Base-by-base conservation (phyloP, 2,329 filamentous ascomycete genomes). In the Colletotrichum eremochloae region DNA sequence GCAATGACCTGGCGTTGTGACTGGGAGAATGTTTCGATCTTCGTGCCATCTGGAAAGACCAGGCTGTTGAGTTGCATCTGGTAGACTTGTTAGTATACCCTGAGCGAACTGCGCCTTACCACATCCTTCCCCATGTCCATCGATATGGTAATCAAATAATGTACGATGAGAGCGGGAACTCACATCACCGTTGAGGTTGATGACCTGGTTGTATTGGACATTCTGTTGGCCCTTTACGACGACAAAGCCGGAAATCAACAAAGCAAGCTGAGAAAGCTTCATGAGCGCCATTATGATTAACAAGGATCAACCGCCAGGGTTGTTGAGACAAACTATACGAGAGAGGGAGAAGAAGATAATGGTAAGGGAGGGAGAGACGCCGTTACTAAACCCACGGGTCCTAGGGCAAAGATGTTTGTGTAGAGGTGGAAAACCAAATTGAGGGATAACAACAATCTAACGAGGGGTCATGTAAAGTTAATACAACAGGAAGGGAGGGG, bases 1-100 rank as follows among this genome's bases (percentile, higher is more conserved):
- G 75, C 74, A 42, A 76, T 75, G 61, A 76, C 42, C 42, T 76
- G 75, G 11, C 67, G 69, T 60, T 76, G 75, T 31, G 74, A 68
- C 63, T 76, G 75, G 9, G 75, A 76, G 66, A 76, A 76, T 1
- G 75, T 76, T 68, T 76, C 75, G 33, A 76, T 75, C 55, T 75
- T 76, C 36, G 75, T 75, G 63, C 75, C 73, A 46, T 76, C 75
- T 11, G 75, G 75, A 44, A 76, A 75, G 5, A 68, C 44, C 18
- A 76, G 53, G 48, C 65, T 70, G 67, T 76, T 76, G 33, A 75
- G 40, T 73, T 72, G 68, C 75, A 76, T 76, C 75, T 75, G 46
- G 33, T 4, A 42, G n/a, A 40, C 20, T 15, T 57, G 61, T 72
- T 44, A 72, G 55, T n/a, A 1, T 7, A 14, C 14, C 20, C 24